phyloP scores from a whole-genome alignment of 78 protist species.

The Dictyostelium brefeldianum region DNA sequence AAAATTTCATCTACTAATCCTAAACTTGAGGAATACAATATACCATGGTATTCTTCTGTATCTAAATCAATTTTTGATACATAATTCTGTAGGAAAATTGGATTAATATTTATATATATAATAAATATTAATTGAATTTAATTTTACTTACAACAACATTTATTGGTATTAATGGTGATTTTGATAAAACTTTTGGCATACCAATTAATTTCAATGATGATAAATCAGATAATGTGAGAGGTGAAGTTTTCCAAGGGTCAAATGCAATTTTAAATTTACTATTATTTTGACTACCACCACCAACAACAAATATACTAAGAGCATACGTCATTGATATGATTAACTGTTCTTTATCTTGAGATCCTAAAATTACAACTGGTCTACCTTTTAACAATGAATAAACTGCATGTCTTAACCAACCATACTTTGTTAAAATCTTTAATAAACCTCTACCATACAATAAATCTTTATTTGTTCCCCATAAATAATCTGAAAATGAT shows the following conservation, averaged over 20 bases:
- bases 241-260: constrained; percentile 32
- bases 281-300: not conserved
- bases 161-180: constrained; percentile 16
- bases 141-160: constrained; percentile 34
- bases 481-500: constrained; percentile 66
- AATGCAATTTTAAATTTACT: constrained; percentile 8
- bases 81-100: constrained; percentile 13
- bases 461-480: constrained; percentile 42
- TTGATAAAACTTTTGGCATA: constrained; percentile 45
- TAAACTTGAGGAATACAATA: not conserved
- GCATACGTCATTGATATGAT: constrained; percentile 41
- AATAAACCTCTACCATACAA: constrained; percentile 38
- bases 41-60: constrained; percentile 61
- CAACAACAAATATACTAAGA: constrained; percentile 66
- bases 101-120: not conserved
- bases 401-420: constrained; percentile 64
- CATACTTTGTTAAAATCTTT: constrained; percentile 10
- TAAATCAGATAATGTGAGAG: constrained; percentile 37
- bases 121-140: not conserved
- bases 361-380: constrained; percentile 74
- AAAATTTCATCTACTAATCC: constrained; percentile 63
- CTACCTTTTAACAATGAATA: constrained; percentile 83
- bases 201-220: constrained; percentile 65
- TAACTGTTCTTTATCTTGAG: constrained; percentile 50
- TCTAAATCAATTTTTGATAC: constrained; percentile 58